phyloP scores from a whole-genome alignment of 2,329 filamentous ascomycete species.

The Venturiaceae sp. region DNA sequence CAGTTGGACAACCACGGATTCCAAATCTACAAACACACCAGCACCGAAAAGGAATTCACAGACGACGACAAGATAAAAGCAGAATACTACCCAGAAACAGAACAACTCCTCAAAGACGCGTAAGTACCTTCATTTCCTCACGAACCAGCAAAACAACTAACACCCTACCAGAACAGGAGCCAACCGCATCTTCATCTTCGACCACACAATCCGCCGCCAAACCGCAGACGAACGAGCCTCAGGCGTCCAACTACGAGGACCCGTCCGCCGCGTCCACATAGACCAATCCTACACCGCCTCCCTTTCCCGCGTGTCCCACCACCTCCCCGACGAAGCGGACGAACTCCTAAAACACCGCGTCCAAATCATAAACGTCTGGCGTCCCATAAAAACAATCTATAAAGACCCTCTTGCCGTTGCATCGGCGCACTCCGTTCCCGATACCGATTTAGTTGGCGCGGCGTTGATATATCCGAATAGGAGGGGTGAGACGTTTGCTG shows the following conservation, averaged over 20 bases:
- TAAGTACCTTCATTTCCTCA: slow-evolving; percentile 2
- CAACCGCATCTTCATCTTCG: slow-evolving; percentile 2
- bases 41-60: slow-evolving; percentile 1
- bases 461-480: slow-evolving; percentile 43
- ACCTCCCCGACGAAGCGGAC: not conserved
- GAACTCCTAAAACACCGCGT: slow-evolving; percentile 4
- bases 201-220: slow-evolving; percentile 6
- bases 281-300: not conserved
- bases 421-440: slow-evolving; percentile 39
- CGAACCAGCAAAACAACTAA: not conserved
- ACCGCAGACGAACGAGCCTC: not conserved
- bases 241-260: not conserved
- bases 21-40: not conserved
- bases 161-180: slow-evolving; percentile 7
- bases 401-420: slow-evolving; percentile 47
- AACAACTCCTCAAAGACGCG: slow-evolving; percentile 8
- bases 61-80: slow-evolving; percentile 8
- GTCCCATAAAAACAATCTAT: slow-evolving; percentile 39
- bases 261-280: slow-evolving; percentile 2
- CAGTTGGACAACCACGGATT: slow-evolving; percentile 8
- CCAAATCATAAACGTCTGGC: slow-evolving; percentile 24
- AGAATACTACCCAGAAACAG: slow-evolving; percentile 9
- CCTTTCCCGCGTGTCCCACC: not conserved
- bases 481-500: slow-evolving; percentile 39
- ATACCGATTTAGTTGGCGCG: slow-evolving; percentile 40